Conservation (phyloP, 2,329 filamentous ascomycete genomes). For the Thelonectria blattea region DNA sequence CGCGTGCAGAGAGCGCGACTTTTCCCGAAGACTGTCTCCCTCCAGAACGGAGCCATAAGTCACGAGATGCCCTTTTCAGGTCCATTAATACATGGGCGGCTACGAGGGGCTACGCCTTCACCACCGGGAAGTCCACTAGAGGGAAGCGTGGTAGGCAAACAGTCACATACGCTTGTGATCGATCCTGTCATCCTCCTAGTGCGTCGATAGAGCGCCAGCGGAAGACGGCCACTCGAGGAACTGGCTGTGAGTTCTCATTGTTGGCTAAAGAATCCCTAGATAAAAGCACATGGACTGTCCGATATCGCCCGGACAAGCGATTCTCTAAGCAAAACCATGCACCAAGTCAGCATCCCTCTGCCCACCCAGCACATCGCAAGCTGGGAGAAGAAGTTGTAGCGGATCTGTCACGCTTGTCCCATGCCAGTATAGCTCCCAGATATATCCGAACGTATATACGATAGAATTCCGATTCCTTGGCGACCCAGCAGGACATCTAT, state of each 20-base stretch:
- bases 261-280: neutral
- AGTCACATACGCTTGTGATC: neutral
- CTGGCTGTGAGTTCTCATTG: neutral
- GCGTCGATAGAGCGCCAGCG: neutral
- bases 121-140: neutral
- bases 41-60: neutral
- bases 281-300: neutral
- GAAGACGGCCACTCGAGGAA: neutral
- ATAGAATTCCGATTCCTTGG: too few species aligned
- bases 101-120: neutral
- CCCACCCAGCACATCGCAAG: neutral
- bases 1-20: too few species aligned
- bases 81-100: neutral
- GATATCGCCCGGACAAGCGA: neutral
- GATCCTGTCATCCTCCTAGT: neutral
- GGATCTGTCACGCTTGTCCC: neutral
- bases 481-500: too few species aligned
- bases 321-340: neutral
- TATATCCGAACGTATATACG: conserved; percentile 26
- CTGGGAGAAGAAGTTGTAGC: conserved; percentile 9
- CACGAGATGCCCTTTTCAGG: neutral
- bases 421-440: conserved; percentile 13
- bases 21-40: neutral
- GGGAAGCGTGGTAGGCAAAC: neutral
- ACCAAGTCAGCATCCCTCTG: neutral